Evolutionary conservation across 2,329 filamentous ascomycete species (phyloP), one percentile per base, ranked within the genome.

Genomic region (Microthyrium microscopicum): DNA sequence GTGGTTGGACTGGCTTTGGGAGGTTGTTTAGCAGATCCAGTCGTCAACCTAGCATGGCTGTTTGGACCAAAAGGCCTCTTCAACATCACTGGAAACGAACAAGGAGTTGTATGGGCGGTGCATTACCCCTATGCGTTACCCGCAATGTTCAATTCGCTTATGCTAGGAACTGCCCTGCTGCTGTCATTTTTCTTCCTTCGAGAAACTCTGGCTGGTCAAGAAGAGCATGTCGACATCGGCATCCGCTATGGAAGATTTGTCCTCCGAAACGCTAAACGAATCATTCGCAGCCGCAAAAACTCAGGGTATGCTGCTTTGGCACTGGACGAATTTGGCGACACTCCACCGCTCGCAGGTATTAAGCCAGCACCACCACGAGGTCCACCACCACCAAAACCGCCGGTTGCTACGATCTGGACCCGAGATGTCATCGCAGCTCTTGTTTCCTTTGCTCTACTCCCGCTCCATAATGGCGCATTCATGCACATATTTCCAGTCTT

Each of bases 401-500:
- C 43, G 48, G 54, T 40, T 50, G 56, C 37, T 45, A 48, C 57
- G 34, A 58, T 62, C 18, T 58, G 54, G 44, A 58, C 52, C 0
- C 47, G 44, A 16, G 62, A 64, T 36, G 52, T 64, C 28, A 35
- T 62, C 4, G 40, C 57, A 13, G 62, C 60, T 1, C 46, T 78
- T 2, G 44, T 74, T 27, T 62, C 62, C 4, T 68, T 70, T 39
- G 69, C 69, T 15, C 61, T 77, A 20, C 66, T 75, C 38, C 68
- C 72, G 33, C 66, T 77, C 44, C 73, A 77, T 51, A 57, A 77
- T 33, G 71, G 71, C 34, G 70, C 73, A 16, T 80, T 78, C 58
- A 77, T 77, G 49, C 64, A 73, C 1, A 64, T 80, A 28, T 76
- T 70, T 53, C 75, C 76, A 40, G 62, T 77, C 34, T 79, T 80